phyloP scores from a whole-genome alignment of 495 filamentous ascomycete genomes.

The Podospora anserina region DNA sequence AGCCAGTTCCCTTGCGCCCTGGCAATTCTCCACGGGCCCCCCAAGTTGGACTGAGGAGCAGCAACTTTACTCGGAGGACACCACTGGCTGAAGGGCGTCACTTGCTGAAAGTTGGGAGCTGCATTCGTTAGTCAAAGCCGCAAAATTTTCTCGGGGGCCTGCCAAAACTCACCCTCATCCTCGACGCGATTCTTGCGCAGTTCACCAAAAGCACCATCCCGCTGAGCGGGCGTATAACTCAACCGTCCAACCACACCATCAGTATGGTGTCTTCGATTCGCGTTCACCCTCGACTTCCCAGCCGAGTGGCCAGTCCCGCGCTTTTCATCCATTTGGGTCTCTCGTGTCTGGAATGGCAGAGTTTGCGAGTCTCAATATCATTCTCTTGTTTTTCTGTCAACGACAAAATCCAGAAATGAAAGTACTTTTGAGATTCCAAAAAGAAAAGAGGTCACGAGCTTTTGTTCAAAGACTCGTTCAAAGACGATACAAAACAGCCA shows the following conservation, averaged over 20 bases:
- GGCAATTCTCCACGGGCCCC: constrained; percentile 16
- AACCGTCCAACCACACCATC: constrained; percentile 30
- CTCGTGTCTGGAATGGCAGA: constrained; percentile 12
- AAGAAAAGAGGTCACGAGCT: background rate
- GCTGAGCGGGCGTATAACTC: constrained; percentile 24
- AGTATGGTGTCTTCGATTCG: constrained; percentile 15
- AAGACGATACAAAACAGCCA: background rate
- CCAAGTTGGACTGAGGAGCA: constrained; percentile 16
- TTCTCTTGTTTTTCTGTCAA: constrained; percentile 18
- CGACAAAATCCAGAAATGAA: background rate
- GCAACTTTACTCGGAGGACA: constrained; percentile 22
- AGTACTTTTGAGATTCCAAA: background rate
- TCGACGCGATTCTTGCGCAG: constrained; percentile 23
- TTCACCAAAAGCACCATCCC: constrained; percentile 19
- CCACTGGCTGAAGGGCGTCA: constrained; percentile 41
- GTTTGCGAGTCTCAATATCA: constrained; percentile 16
- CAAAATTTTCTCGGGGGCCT: background rate
- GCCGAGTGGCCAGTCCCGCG: constrained; percentile 3
- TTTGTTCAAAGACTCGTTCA: background rate
- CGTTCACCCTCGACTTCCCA: background rate
- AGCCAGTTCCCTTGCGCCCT: constrained; percentile 39
- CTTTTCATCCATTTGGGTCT: constrained; percentile 31
- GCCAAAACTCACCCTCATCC: constrained; percentile 25
- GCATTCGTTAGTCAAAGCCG: constrained; percentile 16
- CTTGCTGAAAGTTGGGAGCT: constrained; percentile 42